Conservation (phyloP, 768 basidiomycete species). For the Leccinellum albellum region DNA sequence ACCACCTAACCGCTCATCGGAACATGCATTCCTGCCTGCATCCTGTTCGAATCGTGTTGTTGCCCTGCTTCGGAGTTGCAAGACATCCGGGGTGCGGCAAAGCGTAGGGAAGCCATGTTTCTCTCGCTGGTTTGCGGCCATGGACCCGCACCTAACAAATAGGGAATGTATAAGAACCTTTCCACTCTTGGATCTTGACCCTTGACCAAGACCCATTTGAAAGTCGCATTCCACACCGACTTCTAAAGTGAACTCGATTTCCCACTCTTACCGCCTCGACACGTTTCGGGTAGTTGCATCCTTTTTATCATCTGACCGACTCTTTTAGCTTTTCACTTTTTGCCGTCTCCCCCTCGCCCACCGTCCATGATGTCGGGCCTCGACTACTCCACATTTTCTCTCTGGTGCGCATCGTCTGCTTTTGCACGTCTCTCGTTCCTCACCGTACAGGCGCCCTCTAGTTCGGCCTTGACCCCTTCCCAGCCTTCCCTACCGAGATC, state of each 20-base stretch:
- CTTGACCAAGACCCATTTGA: slow-evolving; percentile 24
- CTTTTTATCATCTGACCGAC: slow-evolving; percentile 6
- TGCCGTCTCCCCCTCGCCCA: background rate
- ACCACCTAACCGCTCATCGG: slow-evolving; percentile 24
- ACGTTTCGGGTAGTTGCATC: slow-evolving; percentile 2
- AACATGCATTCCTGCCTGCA: slow-evolving; percentile 29
- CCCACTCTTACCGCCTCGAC: slow-evolving; percentile 4
- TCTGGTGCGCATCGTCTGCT: slow-evolving; percentile 14
- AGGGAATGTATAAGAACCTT: slow-evolving; percentile 27
- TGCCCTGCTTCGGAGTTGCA: slow-evolving; percentile 33
- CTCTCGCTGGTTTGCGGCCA: slow-evolving; percentile 14
- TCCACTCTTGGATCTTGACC: slow-evolving; percentile 19
- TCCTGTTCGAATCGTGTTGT: slow-evolving; percentile 29
- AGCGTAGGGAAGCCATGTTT: slow-evolving; percentile 29
- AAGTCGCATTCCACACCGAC: slow-evolving; percentile 16
- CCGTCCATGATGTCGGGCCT: slow-evolving; percentile 18
- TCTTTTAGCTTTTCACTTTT: background rate
- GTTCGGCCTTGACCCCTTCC: slow-evolving; percentile 27
- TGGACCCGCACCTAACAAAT: slow-evolving; percentile 24
- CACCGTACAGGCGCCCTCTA: slow-evolving; percentile 6
- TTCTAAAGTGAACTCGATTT: slow-evolving; percentile 18
- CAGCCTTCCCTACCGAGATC: slow-evolving; percentile 21
- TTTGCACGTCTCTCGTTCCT: background rate
- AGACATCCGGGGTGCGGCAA: slow-evolving; percentile 25
- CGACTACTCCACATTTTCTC: slow-evolving; percentile 28